These are phyloP conservation scores for Sporothrix phasma DNA, from an alignment of 2,329 filamentous ascomycete genomes.

Conservation along the genomic window DNA sequence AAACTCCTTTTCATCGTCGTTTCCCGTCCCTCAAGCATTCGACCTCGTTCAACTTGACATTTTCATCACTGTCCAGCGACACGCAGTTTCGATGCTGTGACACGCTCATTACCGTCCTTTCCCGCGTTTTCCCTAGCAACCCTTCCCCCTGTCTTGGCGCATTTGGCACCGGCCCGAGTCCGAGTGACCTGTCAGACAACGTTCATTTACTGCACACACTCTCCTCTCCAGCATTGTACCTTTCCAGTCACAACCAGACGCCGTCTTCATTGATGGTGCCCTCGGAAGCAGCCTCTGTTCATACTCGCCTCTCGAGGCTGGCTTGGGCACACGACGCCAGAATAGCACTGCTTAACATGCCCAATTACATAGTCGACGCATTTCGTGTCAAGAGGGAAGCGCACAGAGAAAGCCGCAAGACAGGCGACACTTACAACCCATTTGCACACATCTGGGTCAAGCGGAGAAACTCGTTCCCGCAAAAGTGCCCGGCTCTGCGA, in stretches of 20 bases:
- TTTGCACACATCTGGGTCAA: constrained; percentile 34
- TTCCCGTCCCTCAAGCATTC: too few species aligned
- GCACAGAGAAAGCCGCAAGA: constrained; percentile 33
- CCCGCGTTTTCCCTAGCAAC: not conserved
- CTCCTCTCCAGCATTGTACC: not conserved
- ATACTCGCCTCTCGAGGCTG: constrained; percentile 5
- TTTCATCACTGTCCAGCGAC: not conserved
- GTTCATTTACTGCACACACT: not conserved
- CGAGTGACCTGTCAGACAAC: not conserved
- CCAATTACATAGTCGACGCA: constrained; percentile 33
- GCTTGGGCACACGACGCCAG: not conserved
- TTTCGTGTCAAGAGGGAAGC: constrained; percentile 37
- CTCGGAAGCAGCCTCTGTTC: not conserved
- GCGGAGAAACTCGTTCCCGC: constrained; percentile 26
- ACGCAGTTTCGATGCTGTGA: too few species aligned
- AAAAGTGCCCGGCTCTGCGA: not conserved
- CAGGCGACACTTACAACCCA: constrained; percentile 33
- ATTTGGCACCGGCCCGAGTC: not conserved
- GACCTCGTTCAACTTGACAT: not conserved
- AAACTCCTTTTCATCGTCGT: not conserved
- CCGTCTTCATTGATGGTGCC: constrained; percentile 8
- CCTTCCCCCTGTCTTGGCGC: not conserved
- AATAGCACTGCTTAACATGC: constrained; percentile 16
- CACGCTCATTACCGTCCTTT: not conserved
- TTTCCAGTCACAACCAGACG: not conserved